Evolutionary conservation across 2,329 filamentous ascomycete genomes (phyloP).

Genomic region (Calonectria hongkongensis): DNA sequence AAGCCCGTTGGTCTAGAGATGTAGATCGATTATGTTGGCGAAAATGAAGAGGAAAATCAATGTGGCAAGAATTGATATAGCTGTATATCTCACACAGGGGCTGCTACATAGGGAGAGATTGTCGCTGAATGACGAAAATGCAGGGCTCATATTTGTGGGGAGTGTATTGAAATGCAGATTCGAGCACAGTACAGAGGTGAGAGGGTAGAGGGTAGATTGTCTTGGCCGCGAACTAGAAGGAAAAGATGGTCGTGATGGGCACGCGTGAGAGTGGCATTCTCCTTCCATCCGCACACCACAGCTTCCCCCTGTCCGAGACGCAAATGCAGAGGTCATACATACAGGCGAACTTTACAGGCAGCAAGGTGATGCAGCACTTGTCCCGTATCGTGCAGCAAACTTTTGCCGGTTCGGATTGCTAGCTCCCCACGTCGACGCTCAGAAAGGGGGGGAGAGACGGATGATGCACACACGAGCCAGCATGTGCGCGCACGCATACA

Average conservation of each 20-base stretch:
- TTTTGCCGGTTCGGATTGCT: constrained; percentile 21
- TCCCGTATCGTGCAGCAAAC: constrained; percentile 12
- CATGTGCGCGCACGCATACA: constrained; percentile 3
- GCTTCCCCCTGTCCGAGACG: constrained; percentile 34
- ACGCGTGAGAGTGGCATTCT: not conserved
- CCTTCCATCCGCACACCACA: constrained; percentile 31
- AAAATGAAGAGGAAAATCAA: not conserved
- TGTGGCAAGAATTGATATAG: not conserved
- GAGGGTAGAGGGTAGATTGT: not conserved
- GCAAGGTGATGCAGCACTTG: constrained; percentile 24
- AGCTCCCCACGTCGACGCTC: constrained; percentile 17
- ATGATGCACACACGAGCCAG: not conserved
- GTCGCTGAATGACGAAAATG: constrained; percentile 27
- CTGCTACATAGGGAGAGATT: not conserved
- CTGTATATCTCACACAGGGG: not conserved
- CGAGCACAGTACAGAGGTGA: not conserved
- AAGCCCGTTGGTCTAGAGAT: not conserved
- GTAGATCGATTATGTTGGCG: not conserved
- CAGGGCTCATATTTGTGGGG: not conserved
- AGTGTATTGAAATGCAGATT: constrained; percentile 12
- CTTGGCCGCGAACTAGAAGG: not conserved
- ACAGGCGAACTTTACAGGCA: constrained; percentile 17
- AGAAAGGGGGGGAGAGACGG: constrained; percentile 1
- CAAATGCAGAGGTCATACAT: constrained; percentile 14
- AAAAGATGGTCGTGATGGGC: not conserved